These are phyloP conservation scores for Globisporangium carolinianum DNA, from an alignment of 352 stramenopile species.

Conservation along the genomic window DNA sequence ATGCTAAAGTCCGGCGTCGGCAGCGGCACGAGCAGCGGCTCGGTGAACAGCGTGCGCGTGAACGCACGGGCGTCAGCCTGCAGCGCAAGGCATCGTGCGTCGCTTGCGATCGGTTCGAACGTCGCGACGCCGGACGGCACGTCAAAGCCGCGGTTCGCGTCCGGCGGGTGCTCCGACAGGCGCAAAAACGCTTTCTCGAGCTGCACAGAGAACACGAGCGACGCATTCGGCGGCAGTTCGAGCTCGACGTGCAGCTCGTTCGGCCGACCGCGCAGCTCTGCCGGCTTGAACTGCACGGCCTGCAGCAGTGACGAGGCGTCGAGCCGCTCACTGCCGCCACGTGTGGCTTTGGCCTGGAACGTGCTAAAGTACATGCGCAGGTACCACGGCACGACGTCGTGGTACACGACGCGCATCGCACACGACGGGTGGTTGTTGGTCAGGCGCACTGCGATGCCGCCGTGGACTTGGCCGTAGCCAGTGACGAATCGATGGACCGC, in stretches of 20 bases:
- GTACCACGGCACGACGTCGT: slow-evolving; percentile 79
- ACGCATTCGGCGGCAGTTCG: slow-evolving; percentile 41
- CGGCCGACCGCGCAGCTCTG: slow-evolving; percentile 41
- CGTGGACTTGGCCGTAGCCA: slow-evolving; percentile 66
- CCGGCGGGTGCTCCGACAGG: slow-evolving; percentile 74
- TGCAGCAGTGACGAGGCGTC: slow-evolving; percentile 14
- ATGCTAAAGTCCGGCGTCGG: slow-evolving; percentile 88
- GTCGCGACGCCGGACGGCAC: slow-evolving; percentile 54
- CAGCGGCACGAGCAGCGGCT: slow-evolving; percentile 74
- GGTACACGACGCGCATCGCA: slow-evolving; percentile 53
- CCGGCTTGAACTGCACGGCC: slow-evolving; percentile 47
- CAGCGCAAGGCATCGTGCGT: slow-evolving; percentile 10
- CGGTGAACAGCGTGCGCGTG: slow-evolving; percentile 55
- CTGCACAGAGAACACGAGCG: slow-evolving; percentile 58
- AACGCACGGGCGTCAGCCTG: slow-evolving; percentile 3
- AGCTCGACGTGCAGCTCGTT: slow-evolving; percentile 54
- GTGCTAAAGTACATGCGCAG: slow-evolving; percentile 76
- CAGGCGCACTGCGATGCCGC: slow-evolving; percentile 60
- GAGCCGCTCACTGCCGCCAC: slow-evolving; percentile 2
- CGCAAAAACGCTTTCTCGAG: slow-evolving; percentile 82
- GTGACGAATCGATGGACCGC: slow-evolving; percentile 68
- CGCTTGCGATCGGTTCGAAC: slow-evolving; percentile 19
- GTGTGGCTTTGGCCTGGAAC: slow-evolving; percentile 24
- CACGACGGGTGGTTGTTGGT: slow-evolving; percentile 47
- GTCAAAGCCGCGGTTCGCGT: slow-evolving; percentile 85